Conservation (phyloP, 768 basidiomycete species). For the Lactarius deliciosus region DNA sequence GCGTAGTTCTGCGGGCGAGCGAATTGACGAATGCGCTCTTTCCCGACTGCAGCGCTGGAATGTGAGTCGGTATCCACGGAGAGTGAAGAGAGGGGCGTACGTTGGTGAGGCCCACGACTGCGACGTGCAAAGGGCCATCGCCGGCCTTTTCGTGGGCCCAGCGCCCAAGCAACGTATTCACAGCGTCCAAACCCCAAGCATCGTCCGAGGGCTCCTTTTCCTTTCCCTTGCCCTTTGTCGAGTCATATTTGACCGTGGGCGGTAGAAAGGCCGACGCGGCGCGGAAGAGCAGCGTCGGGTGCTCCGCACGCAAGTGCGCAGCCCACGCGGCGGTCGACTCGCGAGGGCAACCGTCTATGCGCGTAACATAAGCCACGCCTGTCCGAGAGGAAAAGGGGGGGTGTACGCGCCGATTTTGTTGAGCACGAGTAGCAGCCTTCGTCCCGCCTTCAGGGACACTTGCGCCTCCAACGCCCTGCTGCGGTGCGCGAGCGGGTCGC, state of each 20-base stretch:
- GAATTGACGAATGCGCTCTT: slow-evolving; percentile 88
- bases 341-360: slow-evolving; percentile 71
- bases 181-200: slow-evolving; percentile 60
- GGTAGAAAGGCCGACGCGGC: slow-evolving; percentile 69
- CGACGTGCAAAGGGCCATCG: slow-evolving; percentile 59
- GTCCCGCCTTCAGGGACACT: slow-evolving; percentile 42
- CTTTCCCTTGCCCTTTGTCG: slow-evolving; percentile 41
- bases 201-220: slow-evolving; percentile 51
- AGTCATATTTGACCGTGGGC: slow-evolving; percentile 29
- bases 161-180: slow-evolving; percentile 45
- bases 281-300: slow-evolving; percentile 71
- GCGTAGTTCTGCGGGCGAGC: slow-evolving; percentile 49
- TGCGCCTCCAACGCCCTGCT: slow-evolving; percentile 63
- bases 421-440: slow-evolving; percentile 63
- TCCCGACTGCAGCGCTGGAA: slow-evolving; percentile 53
- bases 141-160: slow-evolving; percentile 49
- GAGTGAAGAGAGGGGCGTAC: slow-evolving; percentile 43
- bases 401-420: slow-evolving; percentile 79
- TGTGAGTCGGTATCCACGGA: not conserved
- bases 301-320: slow-evolving; percentile 52
- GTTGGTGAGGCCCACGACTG: slow-evolving; percentile 82
- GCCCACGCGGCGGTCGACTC: slow-evolving; percentile 76
- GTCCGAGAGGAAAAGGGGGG: slow-evolving; percentile 4
- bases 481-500: slow-evolving; percentile 75
- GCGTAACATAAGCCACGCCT: slow-evolving; percentile 3